Base-by-base conservation (phyloP, 208 protist species). In the Wallacemonas sp. region DNA sequence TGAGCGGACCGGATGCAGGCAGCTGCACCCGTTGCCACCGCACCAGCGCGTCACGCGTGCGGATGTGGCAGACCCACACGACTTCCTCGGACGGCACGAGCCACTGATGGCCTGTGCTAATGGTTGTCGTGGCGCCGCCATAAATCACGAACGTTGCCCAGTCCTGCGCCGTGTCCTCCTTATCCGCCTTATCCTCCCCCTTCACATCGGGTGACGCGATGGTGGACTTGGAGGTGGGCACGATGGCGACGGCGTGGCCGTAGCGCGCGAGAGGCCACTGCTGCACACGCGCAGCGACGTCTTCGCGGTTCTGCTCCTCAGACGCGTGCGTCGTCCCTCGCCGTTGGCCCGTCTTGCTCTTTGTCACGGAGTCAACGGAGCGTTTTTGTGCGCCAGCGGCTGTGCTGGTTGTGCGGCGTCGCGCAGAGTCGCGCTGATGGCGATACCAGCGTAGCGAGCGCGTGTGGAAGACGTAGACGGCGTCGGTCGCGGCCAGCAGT, bases 181-280 rank as follows among this genome's bases (percentile, higher is more conserved):
- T n/a, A n/a, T n/a, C n/a, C n/a, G n/a, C n/a, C n/a, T n/a, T n/a
- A n/a, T n/a, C n/a, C n/a, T n/a, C n/a, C n/a, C n/a, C n/a, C n/a
- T n/a, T n/a, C n/a, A n/a, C n/a, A n/a, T n/a, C n/a, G n/a, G n/a
- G n/a, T n/a, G n/a, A n/a, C n/a, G n/a, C n/a, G n/a, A n/a, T n/a
- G n/a, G n/a, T n/a, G n/a, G n/a, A n/a, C n/a, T n/a, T n/a, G 57
- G 19, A 58, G 57, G 60, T 63, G 5, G 81, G 78, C 26, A 87
- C 69, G 19, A 32, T 65, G 19, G 75, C 57, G 16, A 78, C 67
- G 26, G 72, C 60, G 44, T 90, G 84, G 2, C 75, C 84, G 54
- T 84, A 90, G 2, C 84, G 80, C 14, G 84, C 75, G 44, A 60
- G 39, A 11, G 84, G 84, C 84, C 84, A 90, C 55, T 26, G 61